phyloP scores from a whole-genome alignment of 768 basidiomycete species.

The Termitomyces sp. region DNA sequence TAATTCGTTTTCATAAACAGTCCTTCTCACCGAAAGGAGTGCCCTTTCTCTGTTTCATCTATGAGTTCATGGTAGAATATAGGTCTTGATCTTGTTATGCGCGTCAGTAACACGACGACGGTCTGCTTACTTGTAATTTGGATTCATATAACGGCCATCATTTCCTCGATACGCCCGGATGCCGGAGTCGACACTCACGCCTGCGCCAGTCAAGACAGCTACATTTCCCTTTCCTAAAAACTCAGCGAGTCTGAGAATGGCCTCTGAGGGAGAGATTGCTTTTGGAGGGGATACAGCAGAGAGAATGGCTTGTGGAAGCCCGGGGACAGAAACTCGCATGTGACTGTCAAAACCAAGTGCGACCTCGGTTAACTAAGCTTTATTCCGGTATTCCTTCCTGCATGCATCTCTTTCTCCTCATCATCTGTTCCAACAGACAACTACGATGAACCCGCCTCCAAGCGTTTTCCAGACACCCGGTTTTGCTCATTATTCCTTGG shows the following conservation, averaged over 20 bases:
- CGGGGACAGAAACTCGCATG: conserved; percentile 81
- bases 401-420: conserved; percentile 1
- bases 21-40: conserved; percentile 58
- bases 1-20: background rate
- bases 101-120: conserved; percentile 1
- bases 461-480: conserved; percentile 68
- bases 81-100: conserved; percentile 36
- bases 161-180: conserved; percentile 90
- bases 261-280: conserved; percentile 43
- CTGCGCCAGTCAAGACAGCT: conserved; percentile 82
- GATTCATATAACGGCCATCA: conserved; percentile 86
- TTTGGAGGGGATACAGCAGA: conserved; percentile 36
- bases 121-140: conserved; percentile 71
- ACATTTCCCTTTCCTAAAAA: conserved; percentile 74
- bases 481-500: conserved; percentile 77
- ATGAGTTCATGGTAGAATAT: conserved; percentile 83
- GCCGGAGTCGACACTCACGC: conserved; percentile 93
- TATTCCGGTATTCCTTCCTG: conserved; percentile 7
- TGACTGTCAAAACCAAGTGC: conserved; percentile 32
- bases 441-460: conserved; percentile 35
- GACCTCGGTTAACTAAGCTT: conserved; percentile 9
- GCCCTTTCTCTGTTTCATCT: conserved; percentile 66
- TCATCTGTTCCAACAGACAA: background rate
- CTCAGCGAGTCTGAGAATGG: conserved; percentile 54
- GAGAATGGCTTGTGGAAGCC: conserved; percentile 60